These are phyloP conservation scores for Fusarium globosum DNA, from an alignment of 2,329 filamentous ascomycete species.

Conservation along the genomic window DNA sequence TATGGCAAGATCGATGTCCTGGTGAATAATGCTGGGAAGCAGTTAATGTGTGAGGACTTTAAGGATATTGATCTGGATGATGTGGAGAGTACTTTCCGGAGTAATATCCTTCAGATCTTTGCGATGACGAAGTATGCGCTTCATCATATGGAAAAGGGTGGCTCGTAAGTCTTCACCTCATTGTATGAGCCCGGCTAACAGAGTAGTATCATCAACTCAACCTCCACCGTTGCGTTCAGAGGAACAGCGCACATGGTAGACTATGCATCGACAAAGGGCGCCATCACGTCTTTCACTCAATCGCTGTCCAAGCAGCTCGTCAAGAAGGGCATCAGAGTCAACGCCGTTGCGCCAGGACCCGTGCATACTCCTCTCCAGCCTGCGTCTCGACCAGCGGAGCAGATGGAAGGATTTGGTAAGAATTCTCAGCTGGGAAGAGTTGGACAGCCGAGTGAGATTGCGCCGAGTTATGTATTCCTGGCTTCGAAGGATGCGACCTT, in stretches of 20 bases:
- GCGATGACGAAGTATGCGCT: slow-evolving; percentile 68
- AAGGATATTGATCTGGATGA: slow-evolving; percentile 64
- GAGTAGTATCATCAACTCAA: slow-evolving; percentile 65
- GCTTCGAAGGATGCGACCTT: slow-evolving; percentile 54
- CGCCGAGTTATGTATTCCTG: slow-evolving; percentile 55
- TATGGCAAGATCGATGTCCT: slow-evolving; percentile 61
- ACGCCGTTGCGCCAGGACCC: slow-evolving; percentile 56
- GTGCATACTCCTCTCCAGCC: slow-evolving; percentile 59
- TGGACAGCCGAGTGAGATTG: slow-evolving; percentile 59
- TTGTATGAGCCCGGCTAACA: neutral
- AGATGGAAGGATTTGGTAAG: slow-evolving; percentile 58
- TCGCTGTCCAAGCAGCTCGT: slow-evolving; percentile 63
- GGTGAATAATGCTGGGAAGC: slow-evolving; percentile 69
- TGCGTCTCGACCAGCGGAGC: slow-evolving; percentile 54
- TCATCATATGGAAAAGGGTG: slow-evolving; percentile 64
- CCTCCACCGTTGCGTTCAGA: slow-evolving; percentile 65
- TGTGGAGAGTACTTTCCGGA: slow-evolving; percentile 67
- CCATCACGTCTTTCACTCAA: slow-evolving; percentile 66
- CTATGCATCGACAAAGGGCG: slow-evolving; percentile 68
- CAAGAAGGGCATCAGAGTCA: slow-evolving; percentile 68
- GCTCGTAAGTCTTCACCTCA: slow-evolving; percentile 49
- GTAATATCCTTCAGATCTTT: slow-evolving; percentile 68
- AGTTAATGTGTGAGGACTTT: slow-evolving; percentile 64
- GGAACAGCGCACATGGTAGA: slow-evolving; percentile 63
- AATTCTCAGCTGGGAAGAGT: slow-evolving; percentile 51